Conservation (phyloP, 2,329 filamentous ascomycete genomes). For the Exophiala oligosperma region DNA sequence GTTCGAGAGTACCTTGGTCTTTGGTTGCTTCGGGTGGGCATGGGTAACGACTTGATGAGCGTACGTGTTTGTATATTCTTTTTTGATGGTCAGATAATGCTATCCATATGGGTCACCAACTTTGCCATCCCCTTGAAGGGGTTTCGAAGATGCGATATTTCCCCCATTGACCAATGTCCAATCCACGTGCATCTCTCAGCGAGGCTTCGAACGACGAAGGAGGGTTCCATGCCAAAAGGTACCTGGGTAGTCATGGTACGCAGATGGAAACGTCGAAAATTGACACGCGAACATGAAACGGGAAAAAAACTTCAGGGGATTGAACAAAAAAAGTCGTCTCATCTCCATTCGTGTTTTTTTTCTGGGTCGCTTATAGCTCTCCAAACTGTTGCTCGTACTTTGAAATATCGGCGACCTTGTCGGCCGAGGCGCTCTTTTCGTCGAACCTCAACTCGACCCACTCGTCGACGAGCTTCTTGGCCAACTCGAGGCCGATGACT, state of each 20-base stretch:
- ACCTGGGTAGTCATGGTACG: too few relatives aligned
- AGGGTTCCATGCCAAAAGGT: too few relatives aligned
- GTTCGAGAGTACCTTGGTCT: not conserved
- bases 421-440: constrained; percentile 61
- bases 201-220: too few relatives aligned
- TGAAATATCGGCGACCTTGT: constrained; percentile 54
- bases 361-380: constrained; percentile 10
- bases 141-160: too few relatives aligned
- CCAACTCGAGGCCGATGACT: constrained; percentile 78
- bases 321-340: too few relatives aligned
- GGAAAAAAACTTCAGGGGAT: too few relatives aligned
- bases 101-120: not conserved
- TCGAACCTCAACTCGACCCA: constrained; percentile 87
- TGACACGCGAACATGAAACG: too few relatives aligned
- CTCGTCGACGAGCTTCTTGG: constrained; percentile 73
- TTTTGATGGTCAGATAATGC: not conserved
- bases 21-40: not conserved
- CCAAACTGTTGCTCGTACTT: constrained; percentile 44
- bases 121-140: too few relatives aligned
- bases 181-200: too few relatives aligned
- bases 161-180: too few relatives aligned
- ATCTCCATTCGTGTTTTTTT: not conserved
- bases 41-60: constrained; percentile 17
- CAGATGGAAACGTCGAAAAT: too few relatives aligned
- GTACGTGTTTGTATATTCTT: not conserved